Conservation (phyloP, 257 asterid species). For the Osmanthus fragrans region DNA sequence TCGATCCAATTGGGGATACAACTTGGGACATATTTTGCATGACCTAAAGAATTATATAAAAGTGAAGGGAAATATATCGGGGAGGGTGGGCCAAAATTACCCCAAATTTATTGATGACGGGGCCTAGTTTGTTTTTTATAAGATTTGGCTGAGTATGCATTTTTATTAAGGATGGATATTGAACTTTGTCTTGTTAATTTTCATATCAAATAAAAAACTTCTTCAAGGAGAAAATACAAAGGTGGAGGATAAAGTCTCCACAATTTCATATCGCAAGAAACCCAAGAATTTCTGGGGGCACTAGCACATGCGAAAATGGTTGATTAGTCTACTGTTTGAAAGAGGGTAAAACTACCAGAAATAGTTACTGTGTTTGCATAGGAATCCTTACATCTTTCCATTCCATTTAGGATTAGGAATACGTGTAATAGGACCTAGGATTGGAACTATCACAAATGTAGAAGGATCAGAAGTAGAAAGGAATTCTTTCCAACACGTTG, state of each 20-base stretch:
- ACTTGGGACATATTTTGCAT: not conserved
- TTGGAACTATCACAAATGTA: too few species aligned
- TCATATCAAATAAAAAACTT: not conserved
- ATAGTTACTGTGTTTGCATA: too few species aligned
- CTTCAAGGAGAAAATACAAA: not conserved
- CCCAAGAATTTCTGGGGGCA: too few species aligned
- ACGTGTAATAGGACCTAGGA: too few species aligned
- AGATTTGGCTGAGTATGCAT: not conserved
- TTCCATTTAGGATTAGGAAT: not conserved
- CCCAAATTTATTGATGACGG: too few species aligned
- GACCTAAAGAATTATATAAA: not conserved
- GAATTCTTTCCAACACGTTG: not conserved
- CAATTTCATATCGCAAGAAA: too few species aligned
- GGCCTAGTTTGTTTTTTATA: not conserved
- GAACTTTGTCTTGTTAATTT: not conserved
- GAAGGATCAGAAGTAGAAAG: not conserved
- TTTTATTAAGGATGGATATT: not conserved
- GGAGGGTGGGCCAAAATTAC: too few species aligned
- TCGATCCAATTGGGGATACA: not conserved
- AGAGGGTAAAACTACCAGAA: too few species aligned
- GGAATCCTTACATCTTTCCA: too few species aligned
- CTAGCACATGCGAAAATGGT: too few species aligned
- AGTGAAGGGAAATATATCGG: not conserved
- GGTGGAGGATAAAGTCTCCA: too few species aligned
- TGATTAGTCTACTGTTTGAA: too few species aligned